Base-by-base conservation (phyloP, 345 rosid genomes). In the Cochlearia excelsa region DNA sequence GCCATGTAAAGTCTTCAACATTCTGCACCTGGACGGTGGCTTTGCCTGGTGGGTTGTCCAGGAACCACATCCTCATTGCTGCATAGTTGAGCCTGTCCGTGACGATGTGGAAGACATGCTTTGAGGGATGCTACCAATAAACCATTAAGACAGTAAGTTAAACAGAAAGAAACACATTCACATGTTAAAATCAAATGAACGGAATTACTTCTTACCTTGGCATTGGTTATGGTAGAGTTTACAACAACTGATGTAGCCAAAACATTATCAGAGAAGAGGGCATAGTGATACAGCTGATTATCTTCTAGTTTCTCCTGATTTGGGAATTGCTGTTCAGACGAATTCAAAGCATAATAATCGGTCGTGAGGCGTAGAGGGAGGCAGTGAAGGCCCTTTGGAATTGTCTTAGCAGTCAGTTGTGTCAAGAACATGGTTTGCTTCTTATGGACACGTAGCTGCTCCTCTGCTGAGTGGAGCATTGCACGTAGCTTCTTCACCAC, bases 21-120 rank as follows among this genome's bases (percentile, higher is more conserved):
- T 79, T 85, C 83, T 89, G 95, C 72, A 93, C 95, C 84, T 93
- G 88, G 74, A 89, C 54, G 9, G 92, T 71, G 52, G 95, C 97
- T 66, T 76, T 80, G 42, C 87, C 85, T 0, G 88, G 96, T 56
- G 88, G 88, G 80, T 93, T 85, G 63, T 54, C 76, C 46, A 93
- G 75, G 82, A 93, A 89, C 99, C 99, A 93, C 97, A 93, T 93
- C 71, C 90, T 82, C 99, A 93, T 93, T 52, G 97, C 96, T 5
- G 92, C 97, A 74, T 87, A 89, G 65, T 93, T 93, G 67, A 93
- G 97, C 65, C 80, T 81, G 79, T 93, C 97, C 2, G 96, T 89
- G 57, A 93, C 97, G 43, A 89, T 63, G 78, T 93, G 99, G 77
- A 93, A 87, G 66, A 93, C 95, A 71, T 87, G 97, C 67, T 84